phyloP scores from a whole-genome alignment of 805 yeast genomes.

The Candida ovalis region DNA sequence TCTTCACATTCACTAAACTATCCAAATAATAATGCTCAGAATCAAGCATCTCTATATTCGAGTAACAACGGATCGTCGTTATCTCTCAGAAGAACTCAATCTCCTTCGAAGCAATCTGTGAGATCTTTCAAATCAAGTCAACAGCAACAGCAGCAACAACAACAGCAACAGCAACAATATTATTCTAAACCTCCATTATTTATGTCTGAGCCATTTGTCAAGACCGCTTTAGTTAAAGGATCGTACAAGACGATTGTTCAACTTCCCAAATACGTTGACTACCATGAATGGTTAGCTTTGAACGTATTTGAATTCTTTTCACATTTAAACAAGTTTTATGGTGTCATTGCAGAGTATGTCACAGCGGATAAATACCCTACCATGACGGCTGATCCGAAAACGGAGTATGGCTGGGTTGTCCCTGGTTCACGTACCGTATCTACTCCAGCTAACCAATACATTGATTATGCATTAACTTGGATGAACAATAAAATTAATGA shows the following conservation, averaged over 20 bases:
- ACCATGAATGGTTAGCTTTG: constrained; percentile 93
- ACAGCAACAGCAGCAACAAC: constrained; percentile 23
- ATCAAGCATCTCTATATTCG: constrained; percentile 31
- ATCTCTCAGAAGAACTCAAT: constrained; percentile 44
- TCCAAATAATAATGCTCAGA: constrained; percentile 1
- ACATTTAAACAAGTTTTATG: constrained; percentile 82
- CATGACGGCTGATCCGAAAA: constrained; percentile 93
- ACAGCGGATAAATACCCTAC: constrained; percentile 87
- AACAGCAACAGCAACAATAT: constrained; percentile 19
- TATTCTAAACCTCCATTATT: constrained; percentile 52
- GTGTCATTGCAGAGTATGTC: constrained; percentile 85
- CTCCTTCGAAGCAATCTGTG: constrained; percentile 43
- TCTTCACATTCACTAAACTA: constrained; percentile 17
- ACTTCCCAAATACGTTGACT: constrained; percentile 90
- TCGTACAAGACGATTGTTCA: constrained; percentile 94
- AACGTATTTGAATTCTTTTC: constrained; percentile 87
- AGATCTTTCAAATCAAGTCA: constrained; percentile 26
- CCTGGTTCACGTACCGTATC: constrained; percentile 71
- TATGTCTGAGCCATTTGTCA: constrained; percentile 87
- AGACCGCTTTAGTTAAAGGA: constrained; percentile 93
- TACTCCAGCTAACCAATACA: constrained; percentile 89
- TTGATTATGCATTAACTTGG: constrained; percentile 90
- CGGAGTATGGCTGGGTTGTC: constrained; percentile 85
- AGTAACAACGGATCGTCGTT: constrained; percentile 42
- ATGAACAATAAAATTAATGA: constrained; percentile 84